Evolutionary conservation across 2,329 filamentous ascomycete species (phyloP).

Genomic region (Colletotrichum cordylinicola): DNA sequence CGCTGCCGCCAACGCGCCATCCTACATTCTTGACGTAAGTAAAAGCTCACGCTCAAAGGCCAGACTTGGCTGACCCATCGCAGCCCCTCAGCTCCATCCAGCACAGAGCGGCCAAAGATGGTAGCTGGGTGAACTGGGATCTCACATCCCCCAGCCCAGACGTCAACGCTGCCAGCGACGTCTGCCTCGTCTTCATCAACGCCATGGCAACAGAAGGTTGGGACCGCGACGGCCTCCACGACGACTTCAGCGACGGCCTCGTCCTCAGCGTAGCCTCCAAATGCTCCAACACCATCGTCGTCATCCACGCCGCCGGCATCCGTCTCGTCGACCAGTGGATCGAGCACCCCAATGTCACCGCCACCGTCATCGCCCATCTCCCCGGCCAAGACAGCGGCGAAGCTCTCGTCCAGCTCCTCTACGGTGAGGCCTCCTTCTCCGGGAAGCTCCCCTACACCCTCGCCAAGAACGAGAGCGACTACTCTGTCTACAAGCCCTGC

Average conservation of each 20-base stretch:
- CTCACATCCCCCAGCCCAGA: slow-evolving; percentile 51
- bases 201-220: slow-evolving; percentile 76
- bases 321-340: slow-evolving; percentile 66
- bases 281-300: slow-evolving; percentile 68
- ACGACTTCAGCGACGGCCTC: slow-evolving; percentile 68
- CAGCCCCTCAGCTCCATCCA: slow-evolving; percentile 65
- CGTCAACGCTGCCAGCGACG: slow-evolving; percentile 56
- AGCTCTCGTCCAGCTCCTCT: slow-evolving; percentile 60
- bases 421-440: slow-evolving; percentile 61
- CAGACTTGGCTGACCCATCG: slow-evolving; percentile 24
- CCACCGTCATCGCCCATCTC: slow-evolving; percentile 68
- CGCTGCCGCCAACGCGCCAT: slow-evolving; percentile 54
- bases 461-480: slow-evolving; percentile 61
- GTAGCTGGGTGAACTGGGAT: slow-evolving; percentile 66
- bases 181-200: slow-evolving; percentile 73
- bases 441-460: slow-evolving; percentile 68
- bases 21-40: slow-evolving; percentile 54
- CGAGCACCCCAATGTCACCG: slow-evolving; percentile 69
- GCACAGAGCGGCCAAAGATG: slow-evolving; percentile 55
- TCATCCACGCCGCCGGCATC: slow-evolving; percentile 67
- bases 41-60: slow-evolving; percentile 5
- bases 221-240: slow-evolving; percentile 65
- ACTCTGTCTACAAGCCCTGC: slow-evolving; percentile 31
- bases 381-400: slow-evolving; percentile 68
- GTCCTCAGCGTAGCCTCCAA: slow-evolving; percentile 61